Evolutionary conservation across 441 rosid genomes (phyloP), one percentile per base, ranked within the genome.

Genomic region (Erodium moschatum): DNA sequence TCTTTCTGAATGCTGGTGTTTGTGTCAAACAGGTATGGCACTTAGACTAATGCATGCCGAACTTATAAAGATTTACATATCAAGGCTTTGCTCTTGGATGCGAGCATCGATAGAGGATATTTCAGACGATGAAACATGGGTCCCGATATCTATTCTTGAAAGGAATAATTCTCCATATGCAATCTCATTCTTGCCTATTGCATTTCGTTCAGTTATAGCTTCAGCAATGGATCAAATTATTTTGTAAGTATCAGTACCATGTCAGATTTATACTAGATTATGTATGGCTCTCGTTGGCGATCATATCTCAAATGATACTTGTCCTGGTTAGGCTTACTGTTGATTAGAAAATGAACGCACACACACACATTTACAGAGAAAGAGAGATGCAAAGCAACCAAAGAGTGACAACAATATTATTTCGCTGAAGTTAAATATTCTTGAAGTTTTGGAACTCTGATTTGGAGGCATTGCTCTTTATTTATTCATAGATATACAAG

Each of bases 31-130:
- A 93, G 98, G 85, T 46, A 72, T 81, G 78, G 88, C 90, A 21
- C 82, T 94, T 67, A 82, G 89, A 79, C 75, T 85, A 16, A 81
- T 89, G 72, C 91, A 87, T 73, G 86, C 87, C n/a, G 98, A 89
- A 85, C 80, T 91, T 72, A 85, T 86, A 38, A 94, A 88, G 84
- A 86, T 86, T 77, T 91, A 89, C 80, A 85, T 88, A 68, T 73
- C 83, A 70, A 85, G 97, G 83, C 88, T 94, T 68, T 94, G 98
- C 83, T 88, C 97, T 44, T 94, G 97, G 97, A 87, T 94, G 97
- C 82, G 96, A 75, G 83, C 78, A 64, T 84, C 89, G 31, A 83
- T 87, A 5, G 97, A 89, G 69, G 86, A 75, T 73, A 79, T 89
- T 74, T 83, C 94, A 16, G 86, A 83, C 80, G 94, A 87, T 66